Percentiles rank a stretch among this genome's conserved stretches.
Conservation (phyloP, 441 rosid species). For the Syzygium malaccense region DNA sequence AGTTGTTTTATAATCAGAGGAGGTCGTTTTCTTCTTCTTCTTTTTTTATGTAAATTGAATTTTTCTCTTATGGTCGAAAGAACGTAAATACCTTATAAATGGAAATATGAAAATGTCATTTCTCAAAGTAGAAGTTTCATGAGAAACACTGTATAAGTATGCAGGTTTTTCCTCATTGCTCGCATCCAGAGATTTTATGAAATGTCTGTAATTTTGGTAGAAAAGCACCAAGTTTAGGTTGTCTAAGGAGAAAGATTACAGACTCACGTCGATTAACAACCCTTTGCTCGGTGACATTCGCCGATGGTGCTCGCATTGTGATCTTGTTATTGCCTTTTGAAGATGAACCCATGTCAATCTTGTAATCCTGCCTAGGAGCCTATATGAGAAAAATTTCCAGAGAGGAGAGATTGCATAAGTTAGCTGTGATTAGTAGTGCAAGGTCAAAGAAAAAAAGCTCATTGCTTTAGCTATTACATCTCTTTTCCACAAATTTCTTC, state of each 20-base stretch:
- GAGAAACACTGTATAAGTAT: neutral
- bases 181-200: neutral
- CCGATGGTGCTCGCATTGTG: conserved; percentile 31
- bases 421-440: neutral
- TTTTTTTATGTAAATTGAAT: neutral
- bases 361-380: conserved; percentile 49
- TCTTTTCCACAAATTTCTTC: neutral
- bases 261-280: conserved; percentile 68
- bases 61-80: neutral
- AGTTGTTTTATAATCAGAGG: neutral
- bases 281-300: conserved; percentile 33
- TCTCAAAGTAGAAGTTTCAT: neutral
- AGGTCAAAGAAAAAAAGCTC: neutral
- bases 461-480: neutral
- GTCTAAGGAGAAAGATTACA: neutral
- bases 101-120: neutral
- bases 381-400: neutral
- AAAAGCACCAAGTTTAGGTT: neutral
- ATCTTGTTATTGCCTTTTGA: conserved; percentile 47
- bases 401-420: neutral
- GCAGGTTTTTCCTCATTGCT: neutral
- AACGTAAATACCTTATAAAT: neutral
- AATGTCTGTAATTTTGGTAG: neutral
- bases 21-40: neutral
- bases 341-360: conserved; percentile 50